These are phyloP conservation scores for Torulaspora quercuum DNA, from an alignment of 805 yeast species.

Conservation along the genomic window DNA sequence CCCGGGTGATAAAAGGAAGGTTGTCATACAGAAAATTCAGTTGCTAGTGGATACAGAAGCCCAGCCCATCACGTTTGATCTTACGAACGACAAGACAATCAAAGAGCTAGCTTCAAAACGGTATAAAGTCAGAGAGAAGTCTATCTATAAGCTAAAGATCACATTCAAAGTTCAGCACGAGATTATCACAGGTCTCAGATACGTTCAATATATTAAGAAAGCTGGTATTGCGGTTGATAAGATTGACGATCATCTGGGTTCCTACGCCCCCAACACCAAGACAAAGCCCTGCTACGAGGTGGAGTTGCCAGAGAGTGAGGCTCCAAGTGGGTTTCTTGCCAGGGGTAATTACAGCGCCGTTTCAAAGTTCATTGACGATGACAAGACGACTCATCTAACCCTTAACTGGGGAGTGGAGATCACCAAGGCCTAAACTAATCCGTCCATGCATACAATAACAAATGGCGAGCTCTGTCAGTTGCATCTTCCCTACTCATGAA, in stretches of 20 bases:
- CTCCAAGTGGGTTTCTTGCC: constrained; percentile 85
- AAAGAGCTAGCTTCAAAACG: constrained; percentile 58
- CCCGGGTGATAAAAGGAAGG: constrained; percentile 70
- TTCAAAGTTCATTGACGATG: constrained; percentile 85
- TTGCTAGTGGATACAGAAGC: constrained; percentile 63
- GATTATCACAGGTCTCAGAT: constrained; percentile 85
- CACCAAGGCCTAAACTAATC: constrained; percentile 47
- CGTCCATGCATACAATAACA: too few relatives aligned
- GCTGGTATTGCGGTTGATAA: constrained; percentile 86
- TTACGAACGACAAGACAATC: constrained; percentile 59
- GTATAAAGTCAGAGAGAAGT: constrained; percentile 73
- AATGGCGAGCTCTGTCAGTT: too few relatives aligned
- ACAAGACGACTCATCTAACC: constrained; percentile 64
- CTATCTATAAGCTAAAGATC: constrained; percentile 66
- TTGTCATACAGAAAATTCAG: constrained; percentile 75
- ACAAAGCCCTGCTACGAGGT: constrained; percentile 75
- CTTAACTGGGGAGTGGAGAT: constrained; percentile 86
- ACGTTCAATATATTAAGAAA: constrained; percentile 79
- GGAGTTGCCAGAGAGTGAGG: constrained; percentile 66
- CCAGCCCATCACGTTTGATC: constrained; percentile 61
- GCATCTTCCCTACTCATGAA: too few relatives aligned
- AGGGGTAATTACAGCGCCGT: constrained; percentile 81
- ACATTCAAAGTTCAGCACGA: constrained; percentile 85
- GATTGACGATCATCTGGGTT: constrained; percentile 82
- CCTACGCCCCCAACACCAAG: constrained; percentile 83